phyloP scores from a whole-genome alignment of 192 early-diverging fungal species.

The Coemansia sp. region DNA sequence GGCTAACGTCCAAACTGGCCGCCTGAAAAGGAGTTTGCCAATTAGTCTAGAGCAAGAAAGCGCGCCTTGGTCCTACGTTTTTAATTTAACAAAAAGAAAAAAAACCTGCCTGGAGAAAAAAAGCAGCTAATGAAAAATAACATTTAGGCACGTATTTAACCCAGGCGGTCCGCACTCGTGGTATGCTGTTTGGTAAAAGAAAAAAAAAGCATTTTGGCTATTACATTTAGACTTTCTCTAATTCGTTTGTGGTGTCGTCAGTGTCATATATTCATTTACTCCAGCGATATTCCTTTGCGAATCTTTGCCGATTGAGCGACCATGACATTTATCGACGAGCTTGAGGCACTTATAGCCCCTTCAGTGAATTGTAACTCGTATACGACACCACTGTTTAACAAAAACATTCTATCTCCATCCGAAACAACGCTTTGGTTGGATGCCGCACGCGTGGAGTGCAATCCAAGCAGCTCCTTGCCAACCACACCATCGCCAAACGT shows the following conservation, averaged over 20 bases:
- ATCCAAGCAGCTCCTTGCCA: background rate
- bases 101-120: background rate
- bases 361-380: background rate
- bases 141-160: slow-evolving; percentile 4
- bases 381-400: background rate
- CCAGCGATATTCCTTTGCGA: background rate
- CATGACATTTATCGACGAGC: slow-evolving; percentile 9
- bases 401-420: background rate
- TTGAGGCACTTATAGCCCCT: slow-evolving; percentile 3
- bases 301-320: background rate
- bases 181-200: slow-evolving; percentile 4
- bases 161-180: slow-evolving; percentile 3
- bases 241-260: background rate
- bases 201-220: background rate
- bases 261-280: background rate
- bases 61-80: too few species aligned
- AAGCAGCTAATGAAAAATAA: background rate
- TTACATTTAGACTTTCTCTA: background rate
- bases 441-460: background rate
- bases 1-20: background rate
- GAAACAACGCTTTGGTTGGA: background rate
- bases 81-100: background rate
- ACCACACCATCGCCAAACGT: background rate
- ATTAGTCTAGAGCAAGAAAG: background rate
- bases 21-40: background rate